Base-by-base conservation (phyloP, 768 basidiomycete species). In the Pulveroboletus sp. region DNA sequence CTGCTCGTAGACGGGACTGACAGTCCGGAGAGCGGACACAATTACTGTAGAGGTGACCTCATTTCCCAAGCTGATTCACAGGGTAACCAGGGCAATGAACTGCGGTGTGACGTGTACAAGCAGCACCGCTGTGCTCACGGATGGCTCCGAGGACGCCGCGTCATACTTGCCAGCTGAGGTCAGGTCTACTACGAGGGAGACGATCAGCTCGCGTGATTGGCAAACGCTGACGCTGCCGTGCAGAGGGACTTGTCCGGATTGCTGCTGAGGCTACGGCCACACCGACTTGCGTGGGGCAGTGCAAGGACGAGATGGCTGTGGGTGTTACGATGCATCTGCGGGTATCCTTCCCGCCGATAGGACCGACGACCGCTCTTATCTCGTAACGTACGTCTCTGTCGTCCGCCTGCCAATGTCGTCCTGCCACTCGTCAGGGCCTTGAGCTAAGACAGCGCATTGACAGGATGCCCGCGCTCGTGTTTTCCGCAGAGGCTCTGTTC, bases 391-490 rank as follows among this genome's bases (percentile, higher is more conserved):
- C 27, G 52, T 48, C 27, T 14, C 8, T 33, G 39, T 43, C 7
- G 39, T 32, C 24, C 46, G 37, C 46, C 57, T 61, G 59, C 43
- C 53, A 47, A n/a, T 41, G 36, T 31, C 12, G 18, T n/a, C 31
- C 12, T 9, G 31, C 12, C 31, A 32, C 31, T 32, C 10, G 33
- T 36, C 31, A 33, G 6, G 1, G 26, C 37, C 6, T 35, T n/a
- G 1, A 35, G 35, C 35, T 15, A 35, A 26, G 6, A 10, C 18
- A 28, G 5, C 32, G 32, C 4, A 12, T 49, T 58, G 54, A 53
- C 60, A 56, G 31, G 60, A 62, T 63, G 57, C 49, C 49, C 37
- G 9, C 17, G 6, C 8, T 11, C 31, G 32, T 24, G 39, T 39
- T 45, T 31, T 50, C 18, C 18, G 15, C 15, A 8, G 26, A 38